A percentile compares a stretch with the other conserved stretches of the same genome.
Evolutionary conservation across 2,329 filamentous ascomycete species (phyloP).

Genomic region (Sporothrix schenckii): DNA sequence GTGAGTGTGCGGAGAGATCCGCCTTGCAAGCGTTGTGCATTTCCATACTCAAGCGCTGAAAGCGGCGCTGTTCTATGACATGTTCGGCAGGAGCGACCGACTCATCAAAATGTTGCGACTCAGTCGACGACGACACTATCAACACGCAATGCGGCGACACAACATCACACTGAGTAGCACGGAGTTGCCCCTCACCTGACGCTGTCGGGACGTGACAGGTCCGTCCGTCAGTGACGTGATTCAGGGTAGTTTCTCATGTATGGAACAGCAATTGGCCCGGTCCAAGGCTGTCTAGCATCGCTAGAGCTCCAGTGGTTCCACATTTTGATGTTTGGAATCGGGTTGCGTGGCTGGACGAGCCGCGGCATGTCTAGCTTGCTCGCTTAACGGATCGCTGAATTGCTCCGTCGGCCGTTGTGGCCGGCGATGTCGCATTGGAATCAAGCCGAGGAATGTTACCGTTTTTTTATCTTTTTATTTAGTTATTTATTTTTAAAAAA

Average conservation of each 20-base stretch:
- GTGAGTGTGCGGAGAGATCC: slow-evolving; percentile 3
- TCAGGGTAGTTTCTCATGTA: not conserved
- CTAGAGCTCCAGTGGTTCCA: not conserved
- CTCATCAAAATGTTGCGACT: not conserved
- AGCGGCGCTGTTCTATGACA: too few relatives aligned
- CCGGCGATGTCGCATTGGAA: not conserved
- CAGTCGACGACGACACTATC: too few relatives aligned
- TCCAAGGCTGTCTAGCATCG: not conserved
- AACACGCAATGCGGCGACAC: too few relatives aligned
- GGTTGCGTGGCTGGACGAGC: not conserved
- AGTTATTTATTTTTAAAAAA: too few relatives aligned
- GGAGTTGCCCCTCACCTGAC: slow-evolving; percentile 2
- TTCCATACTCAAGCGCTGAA: too few relatives aligned
- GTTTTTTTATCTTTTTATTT: not conserved
- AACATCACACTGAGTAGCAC: not conserved
- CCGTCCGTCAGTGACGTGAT: slow-evolving; percentile 28
- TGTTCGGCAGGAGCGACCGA: not conserved
- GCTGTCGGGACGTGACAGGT: slow-evolving; percentile 9
- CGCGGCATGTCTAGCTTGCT: slow-evolving; percentile 10
- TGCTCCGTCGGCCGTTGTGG: slow-evolving; percentile 9
- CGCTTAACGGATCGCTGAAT: slow-evolving; percentile 16
- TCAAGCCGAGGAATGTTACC: slow-evolving; percentile 14
- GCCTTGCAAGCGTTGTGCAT: not conserved
- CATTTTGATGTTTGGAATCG: slow-evolving; percentile 11
- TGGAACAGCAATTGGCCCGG: slow-evolving; percentile 14